Conservation (phyloP, 192 early-diverging fungal species). For the Backusella westeae region DNA sequence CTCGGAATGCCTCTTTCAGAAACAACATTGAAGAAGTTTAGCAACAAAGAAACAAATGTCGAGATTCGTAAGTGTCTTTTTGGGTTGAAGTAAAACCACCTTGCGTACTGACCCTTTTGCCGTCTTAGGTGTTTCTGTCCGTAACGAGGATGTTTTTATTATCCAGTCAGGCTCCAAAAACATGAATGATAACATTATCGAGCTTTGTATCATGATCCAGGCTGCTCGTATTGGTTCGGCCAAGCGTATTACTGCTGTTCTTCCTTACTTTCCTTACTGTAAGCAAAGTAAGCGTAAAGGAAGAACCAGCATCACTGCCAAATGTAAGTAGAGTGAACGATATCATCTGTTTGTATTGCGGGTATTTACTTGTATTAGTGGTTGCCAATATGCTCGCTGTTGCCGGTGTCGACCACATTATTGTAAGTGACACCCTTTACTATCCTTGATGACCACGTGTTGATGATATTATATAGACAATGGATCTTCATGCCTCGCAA, state of each 20-base stretch:
- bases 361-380: slow-evolving; percentile 39
- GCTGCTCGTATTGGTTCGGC: slow-evolving; percentile 96
- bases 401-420: slow-evolving; percentile 81
- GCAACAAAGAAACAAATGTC: slow-evolving; percentile 92
- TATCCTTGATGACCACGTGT: neutral
- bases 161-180: slow-evolving; percentile 94
- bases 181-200: slow-evolving; percentile 98
- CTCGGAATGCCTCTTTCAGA: slow-evolving; percentile 78
- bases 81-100: neutral
- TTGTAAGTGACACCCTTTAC: slow-evolving; percentile 27
- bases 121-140: slow-evolving; percentile 86
- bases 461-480: slow-evolving; percentile 51
- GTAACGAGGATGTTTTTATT: slow-evolving; percentile 97
- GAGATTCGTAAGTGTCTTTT: slow-evolving; percentile 62
- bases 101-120: neutral
- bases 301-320: slow-evolving; percentile 90
- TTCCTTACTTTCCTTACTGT: slow-evolving; percentile 97
- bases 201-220: slow-evolving; percentile 97
- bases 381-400: slow-evolving; percentile 98
- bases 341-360: neutral
- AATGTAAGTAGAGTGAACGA: slow-evolving; percentile 39
- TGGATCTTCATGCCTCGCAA: slow-evolving; percentile 96
- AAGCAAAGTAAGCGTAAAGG: slow-evolving; percentile 95
- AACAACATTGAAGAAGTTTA: slow-evolving; percentile 78
- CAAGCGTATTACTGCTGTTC: slow-evolving; percentile 91